Conservation (phyloP, 306 rosid genomes). For the Macrotyloma uniflorum region DNA sequence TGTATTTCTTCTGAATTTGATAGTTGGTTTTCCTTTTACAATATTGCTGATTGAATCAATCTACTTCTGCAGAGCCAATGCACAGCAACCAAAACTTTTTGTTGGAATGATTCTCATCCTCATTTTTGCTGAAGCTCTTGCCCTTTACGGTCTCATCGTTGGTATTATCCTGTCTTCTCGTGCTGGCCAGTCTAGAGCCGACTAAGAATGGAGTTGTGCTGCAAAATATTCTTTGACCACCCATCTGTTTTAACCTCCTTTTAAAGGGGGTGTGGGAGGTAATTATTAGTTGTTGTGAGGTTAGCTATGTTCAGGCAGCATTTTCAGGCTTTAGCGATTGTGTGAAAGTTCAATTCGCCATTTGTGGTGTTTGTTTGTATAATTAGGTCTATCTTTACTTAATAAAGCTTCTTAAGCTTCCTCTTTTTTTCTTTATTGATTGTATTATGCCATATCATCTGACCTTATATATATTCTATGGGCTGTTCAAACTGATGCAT, state of each 20-base stretch:
- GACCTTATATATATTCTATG: not conserved
- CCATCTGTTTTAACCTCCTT: not conserved
- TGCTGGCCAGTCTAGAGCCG: conserved; percentile 28
- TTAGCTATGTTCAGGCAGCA: conserved; percentile 9
- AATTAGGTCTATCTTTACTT: not conserved
- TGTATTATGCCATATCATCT: conserved; percentile 13
- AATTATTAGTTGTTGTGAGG: not conserved
- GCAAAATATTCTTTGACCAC: conserved; percentile 18
- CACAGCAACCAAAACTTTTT: conserved; percentile 24
- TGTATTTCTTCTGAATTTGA: not conserved
- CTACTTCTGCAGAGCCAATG: conserved; percentile 17
- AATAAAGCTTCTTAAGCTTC: conserved; percentile 19
- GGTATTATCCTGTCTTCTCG: conserved; percentile 25
- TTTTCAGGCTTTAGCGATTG: conserved; percentile 6
- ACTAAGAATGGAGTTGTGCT: not conserved
- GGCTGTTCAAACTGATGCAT: conserved; percentile 5
- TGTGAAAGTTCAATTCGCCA: conserved; percentile 14
- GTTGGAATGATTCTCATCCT: conserved; percentile 27
- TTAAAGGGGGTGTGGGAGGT: conserved; percentile 7
- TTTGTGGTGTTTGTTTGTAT: conserved; percentile 15
- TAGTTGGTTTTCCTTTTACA: not conserved
- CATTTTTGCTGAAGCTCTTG: conserved; percentile 24
- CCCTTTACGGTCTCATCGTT: conserved; percentile 15
- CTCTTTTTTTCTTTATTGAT: not conserved
- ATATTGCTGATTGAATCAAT: not conserved